phyloP scores from a whole-genome alignment of 148 eudicot genomes.

The Fallopia convolvulus region DNA sequence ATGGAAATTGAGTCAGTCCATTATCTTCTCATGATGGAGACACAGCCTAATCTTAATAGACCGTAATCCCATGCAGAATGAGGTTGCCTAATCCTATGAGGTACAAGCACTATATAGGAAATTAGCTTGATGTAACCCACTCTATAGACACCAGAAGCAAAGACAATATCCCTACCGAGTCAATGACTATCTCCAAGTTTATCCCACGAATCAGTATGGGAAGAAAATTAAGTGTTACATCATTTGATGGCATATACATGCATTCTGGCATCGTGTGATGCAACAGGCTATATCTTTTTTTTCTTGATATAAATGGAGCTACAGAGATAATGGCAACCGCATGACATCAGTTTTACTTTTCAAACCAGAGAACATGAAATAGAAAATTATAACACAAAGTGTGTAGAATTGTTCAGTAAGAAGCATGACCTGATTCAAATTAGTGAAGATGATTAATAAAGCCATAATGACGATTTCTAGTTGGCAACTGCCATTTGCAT shows the following conservation, averaged over 20 bases:
- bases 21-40: neutral
- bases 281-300: neutral
- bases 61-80: neutral
- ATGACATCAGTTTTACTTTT: neutral
- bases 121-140: neutral
- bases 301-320: neutral
- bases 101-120: neutral
- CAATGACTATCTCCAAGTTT: neutral
- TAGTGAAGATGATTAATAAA: neutral
- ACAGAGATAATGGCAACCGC: neutral
- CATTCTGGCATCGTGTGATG: neutral
- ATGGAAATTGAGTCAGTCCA: neutral
- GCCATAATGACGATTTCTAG: neutral
- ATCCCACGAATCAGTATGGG: neutral
- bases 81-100: neutral
- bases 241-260: neutral
- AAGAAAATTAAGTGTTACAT: neutral
- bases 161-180: neutral
- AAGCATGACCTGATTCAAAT: neutral
- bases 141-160: neutral
- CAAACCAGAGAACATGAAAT: slow-evolving; percentile 3
- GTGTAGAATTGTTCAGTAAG: neutral
- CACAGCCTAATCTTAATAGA: neutral
- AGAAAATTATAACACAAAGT: neutral
- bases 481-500: neutral